These are phyloP conservation scores for Maudiozyma serrabonitensis DNA, from an alignment of 805 yeast genomes.

Conservation along the genomic window DNA sequence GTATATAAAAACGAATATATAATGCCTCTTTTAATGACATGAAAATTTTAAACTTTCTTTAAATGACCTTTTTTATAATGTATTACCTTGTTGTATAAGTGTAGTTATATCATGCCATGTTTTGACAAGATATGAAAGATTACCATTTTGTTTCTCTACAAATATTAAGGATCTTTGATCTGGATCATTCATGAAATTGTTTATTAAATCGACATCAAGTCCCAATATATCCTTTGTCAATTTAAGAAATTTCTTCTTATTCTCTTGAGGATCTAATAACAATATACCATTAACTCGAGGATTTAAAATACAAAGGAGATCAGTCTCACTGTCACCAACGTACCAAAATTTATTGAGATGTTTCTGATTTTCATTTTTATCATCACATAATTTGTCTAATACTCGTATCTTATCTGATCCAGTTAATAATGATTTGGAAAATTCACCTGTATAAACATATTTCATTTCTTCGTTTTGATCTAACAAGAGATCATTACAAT, in stretches of 20 bases:
- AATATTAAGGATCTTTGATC: conserved; percentile 1
- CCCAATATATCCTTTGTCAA: conserved; percentile 13
- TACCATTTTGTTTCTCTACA: conserved; percentile 7
- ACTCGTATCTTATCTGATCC: conserved; percentile 21
- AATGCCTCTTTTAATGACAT: conserved; percentile 2
- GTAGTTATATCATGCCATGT: conserved; percentile 11
- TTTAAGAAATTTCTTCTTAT: conserved; percentile 14
- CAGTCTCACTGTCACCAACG: conserved; percentile 29
- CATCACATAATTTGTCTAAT: neutral
- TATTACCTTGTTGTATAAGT: neutral
- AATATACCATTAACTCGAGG: conserved; percentile 22
- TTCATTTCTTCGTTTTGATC: neutral
- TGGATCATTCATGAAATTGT: neutral
- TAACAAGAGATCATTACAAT: conserved; percentile 18
- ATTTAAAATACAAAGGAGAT: conserved; percentile 20
- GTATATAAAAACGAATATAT: conserved; percentile 1
- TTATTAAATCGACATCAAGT: conserved; percentile 1
- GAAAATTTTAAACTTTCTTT: neutral
- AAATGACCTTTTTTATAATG: neutral
- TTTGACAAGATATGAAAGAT: conserved; percentile 5
- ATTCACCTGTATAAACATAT: conserved; percentile 16
- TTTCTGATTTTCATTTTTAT: conserved; percentile 6
- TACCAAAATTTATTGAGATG: conserved; percentile 14
- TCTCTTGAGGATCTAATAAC: conserved; percentile 14
- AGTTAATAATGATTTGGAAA: conserved; percentile 16